Conservation (phyloP, 2,329 filamentous ascomycete species). For the Nemania sp. region DNA sequence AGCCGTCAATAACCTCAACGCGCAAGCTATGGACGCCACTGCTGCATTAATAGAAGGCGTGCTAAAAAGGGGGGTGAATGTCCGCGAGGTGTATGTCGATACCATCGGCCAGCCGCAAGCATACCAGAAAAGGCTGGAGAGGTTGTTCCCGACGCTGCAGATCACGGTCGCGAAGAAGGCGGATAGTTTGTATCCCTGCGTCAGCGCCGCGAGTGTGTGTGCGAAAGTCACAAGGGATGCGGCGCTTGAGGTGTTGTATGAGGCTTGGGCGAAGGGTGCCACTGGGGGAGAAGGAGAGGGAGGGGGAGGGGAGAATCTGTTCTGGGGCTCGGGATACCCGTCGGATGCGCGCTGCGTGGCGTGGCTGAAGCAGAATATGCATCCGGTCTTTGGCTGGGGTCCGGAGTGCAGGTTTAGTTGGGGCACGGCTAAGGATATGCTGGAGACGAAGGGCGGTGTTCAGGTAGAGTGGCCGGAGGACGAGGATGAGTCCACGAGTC, state of each 20-base stretch:
- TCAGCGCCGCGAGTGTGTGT: constrained; percentile 90
- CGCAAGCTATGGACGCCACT: constrained; percentile 92
- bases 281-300: constrained; percentile 20
- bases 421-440: constrained; percentile 91
- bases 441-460: constrained; percentile 74
- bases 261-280: constrained; percentile 47
- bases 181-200: constrained; percentile 87
- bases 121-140: constrained; percentile 84
- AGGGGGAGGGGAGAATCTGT: constrained; percentile 47
- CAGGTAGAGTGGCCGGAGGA: constrained; percentile 83
- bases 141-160: constrained; percentile 76
- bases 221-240: constrained; percentile 95
- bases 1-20: constrained; percentile 83
- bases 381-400: constrained; percentile 94
- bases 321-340: constrained; percentile 93
- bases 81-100: constrained; percentile 91
- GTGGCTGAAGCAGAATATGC: constrained; percentile 87
- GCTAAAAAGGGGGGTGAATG: constrained; percentile 75
- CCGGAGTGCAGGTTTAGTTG: constrained; percentile 92
- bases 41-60: constrained; percentile 79
- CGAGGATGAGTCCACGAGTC: constrained; percentile 68
- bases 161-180: constrained; percentile 88
- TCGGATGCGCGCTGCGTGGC: constrained; percentile 77
- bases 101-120: constrained; percentile 82
- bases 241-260: constrained; percentile 79